phyloP scores from a whole-genome alignment of 2,329 filamentous ascomycete genomes.

The Aspergillus fijiensis region DNA sequence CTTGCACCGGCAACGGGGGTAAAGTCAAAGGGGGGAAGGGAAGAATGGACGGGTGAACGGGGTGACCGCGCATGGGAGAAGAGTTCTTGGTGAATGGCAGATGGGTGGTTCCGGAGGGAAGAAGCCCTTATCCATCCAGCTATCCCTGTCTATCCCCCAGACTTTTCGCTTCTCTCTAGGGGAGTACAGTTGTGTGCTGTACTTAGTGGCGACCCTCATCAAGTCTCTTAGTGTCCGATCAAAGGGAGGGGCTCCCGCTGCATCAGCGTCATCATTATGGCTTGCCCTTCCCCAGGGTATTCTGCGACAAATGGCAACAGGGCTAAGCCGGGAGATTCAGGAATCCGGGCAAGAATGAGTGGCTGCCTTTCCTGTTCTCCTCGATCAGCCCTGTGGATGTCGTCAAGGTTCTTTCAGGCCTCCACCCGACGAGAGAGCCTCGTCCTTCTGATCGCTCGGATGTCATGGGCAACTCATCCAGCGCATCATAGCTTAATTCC shows the following conservation, averaged over 20 bases:
- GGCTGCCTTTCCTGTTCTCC: slow-evolving; percentile 12
- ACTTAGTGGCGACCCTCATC: background rate
- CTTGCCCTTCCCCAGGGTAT: background rate
- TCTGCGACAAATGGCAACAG: slow-evolving; percentile 23
- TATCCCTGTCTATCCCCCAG: slow-evolving; percentile 6
- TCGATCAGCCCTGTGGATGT: slow-evolving; percentile 16
- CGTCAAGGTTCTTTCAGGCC: slow-evolving; percentile 2
- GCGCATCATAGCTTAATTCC: slow-evolving; percentile 4
- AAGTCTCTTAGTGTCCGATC: slow-evolving; percentile 7
- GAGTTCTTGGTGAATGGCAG: background rate
- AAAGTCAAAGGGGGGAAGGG: background rate
- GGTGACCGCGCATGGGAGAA: background rate
- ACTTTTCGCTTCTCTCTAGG: background rate
- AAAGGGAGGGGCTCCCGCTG: background rate
- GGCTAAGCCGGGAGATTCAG: slow-evolving; percentile 34
- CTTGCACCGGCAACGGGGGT: background rate
- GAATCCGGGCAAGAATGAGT: slow-evolving; percentile 24
- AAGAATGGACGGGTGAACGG: background rate
- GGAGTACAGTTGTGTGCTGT: background rate
- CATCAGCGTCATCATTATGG: background rate
- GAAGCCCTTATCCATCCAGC: background rate
- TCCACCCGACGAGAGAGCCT: background rate
- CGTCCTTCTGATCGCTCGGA: background rate
- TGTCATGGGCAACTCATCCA: background rate
- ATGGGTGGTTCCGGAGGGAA: slow-evolving; percentile 3